A percentile compares a stretch with the other conserved stretches of the same genome.
Evolutionary conservation across 2,329 filamentous ascomycete genomes (phyloP).

Genomic region (Tricladium varicosporioides): DNA sequence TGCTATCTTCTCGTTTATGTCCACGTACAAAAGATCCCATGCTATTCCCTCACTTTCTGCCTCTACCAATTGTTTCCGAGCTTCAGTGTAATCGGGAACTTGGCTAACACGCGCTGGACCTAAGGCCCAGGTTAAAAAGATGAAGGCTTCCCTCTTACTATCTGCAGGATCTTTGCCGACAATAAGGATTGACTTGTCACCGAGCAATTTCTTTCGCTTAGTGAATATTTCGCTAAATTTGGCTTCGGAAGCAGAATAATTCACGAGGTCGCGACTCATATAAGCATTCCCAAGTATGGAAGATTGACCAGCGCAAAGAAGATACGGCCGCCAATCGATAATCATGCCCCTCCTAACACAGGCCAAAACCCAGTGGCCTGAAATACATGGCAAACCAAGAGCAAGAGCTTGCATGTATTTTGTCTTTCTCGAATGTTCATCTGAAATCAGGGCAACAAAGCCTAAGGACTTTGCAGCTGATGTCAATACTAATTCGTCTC

Average conservation of each 20-base stretch:
- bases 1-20: conserved; percentile 53
- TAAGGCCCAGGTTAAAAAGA: conserved; percentile 77
- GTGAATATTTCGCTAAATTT: conserved; percentile 56
- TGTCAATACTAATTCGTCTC: conserved; percentile 51
- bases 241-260: conserved; percentile 58
- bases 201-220: conserved; percentile 60
- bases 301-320: conserved; percentile 83
- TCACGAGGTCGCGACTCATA: conserved; percentile 66
- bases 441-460: conserved; percentile 83
- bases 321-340: conserved; percentile 75
- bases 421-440: conserved; percentile 78
- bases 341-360: conserved; percentile 62
- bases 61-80: conserved; percentile 55
- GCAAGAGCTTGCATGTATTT: conserved; percentile 97
- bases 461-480: conserved; percentile 53
- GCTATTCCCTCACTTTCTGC: conserved; percentile 43
- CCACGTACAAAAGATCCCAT: conserved; percentile 80
- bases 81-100: conserved; percentile 64
- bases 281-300: conserved; percentile 72
- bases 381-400: conserved; percentile 82
- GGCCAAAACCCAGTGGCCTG: conserved; percentile 74
- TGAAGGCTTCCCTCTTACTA: conserved; percentile 66
- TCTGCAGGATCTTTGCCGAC: conserved; percentile 63
- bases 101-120: conserved; percentile 67
- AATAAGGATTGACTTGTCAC: conserved; percentile 66